Percentiles rank a stretch among this genome's conserved stretches.
phyloP scores from a whole-genome alignment of 73 alveolate species.

The Tetrahymena elliotti region DNA sequence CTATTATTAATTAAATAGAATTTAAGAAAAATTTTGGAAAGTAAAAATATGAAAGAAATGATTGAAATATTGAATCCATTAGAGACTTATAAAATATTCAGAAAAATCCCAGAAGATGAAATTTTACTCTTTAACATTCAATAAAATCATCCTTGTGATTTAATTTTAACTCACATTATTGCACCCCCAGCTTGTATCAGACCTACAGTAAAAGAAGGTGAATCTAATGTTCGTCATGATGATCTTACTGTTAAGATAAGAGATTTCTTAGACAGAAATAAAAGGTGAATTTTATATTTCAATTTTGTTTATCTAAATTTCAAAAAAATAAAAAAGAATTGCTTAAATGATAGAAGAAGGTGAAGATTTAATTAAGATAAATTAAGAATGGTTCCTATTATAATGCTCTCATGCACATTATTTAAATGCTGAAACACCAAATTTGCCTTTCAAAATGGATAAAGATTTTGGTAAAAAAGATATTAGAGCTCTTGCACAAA shows the following conservation, averaged over 20 bases:
- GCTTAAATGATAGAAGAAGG: neutral
- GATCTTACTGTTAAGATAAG: neutral
- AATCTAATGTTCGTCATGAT: slow-evolving; percentile 3
- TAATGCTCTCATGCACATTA: neutral
- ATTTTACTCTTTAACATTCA: slow-evolving; percentile 9
- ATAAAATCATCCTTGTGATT: slow-evolving; percentile 20
- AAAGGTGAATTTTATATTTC: neutral
- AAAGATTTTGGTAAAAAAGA: slow-evolving; percentile 53
- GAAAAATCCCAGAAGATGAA: slow-evolving; percentile 3
- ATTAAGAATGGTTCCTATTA: neutral
- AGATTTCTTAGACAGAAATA: neutral
- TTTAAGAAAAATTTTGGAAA: neutral
- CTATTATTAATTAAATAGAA: neutral
- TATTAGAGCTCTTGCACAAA: slow-evolving; percentile 86
- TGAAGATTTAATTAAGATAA: neutral
- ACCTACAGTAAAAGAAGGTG: slow-evolving; percentile 15
- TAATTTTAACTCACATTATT: slow-evolving; percentile 4
- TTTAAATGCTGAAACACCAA: neutral
- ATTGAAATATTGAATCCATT: slow-evolving; percentile 12
- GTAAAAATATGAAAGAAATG: slow-evolving; percentile 1
- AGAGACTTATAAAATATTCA: neutral
- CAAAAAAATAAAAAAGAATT: neutral
- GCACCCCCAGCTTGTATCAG: slow-evolving; percentile 38
- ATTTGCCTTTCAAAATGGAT: neutral
- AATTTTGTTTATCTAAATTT: too few relatives aligned